Conservation (phyloP, 495 filamentous ascomycete genomes). For the Trichoderma erinaceum region DNA sequence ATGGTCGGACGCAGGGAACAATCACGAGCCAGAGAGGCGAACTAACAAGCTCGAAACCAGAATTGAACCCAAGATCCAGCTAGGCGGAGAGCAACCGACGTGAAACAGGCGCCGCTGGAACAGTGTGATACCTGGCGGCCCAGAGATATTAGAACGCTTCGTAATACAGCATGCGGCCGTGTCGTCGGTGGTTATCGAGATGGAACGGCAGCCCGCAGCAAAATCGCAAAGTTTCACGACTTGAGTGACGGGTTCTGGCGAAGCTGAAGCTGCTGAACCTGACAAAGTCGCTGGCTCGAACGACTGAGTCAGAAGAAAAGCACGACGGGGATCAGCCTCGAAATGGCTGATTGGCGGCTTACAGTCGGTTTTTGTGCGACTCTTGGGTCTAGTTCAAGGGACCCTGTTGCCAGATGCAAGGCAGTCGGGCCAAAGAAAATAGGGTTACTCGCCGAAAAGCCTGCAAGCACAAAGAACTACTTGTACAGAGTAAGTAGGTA, state of each 20-base stretch:
- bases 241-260: conserved; percentile 19
- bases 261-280: conserved; percentile 15
- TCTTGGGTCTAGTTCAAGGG: conserved; percentile 32
- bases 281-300: conserved; percentile 10
- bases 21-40: neutral
- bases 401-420: conserved; percentile 33
- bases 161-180: conserved; percentile 41
- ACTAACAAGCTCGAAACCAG: neutral
- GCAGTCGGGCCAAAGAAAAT: conserved; percentile 22
- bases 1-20: neutral
- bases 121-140: neutral
- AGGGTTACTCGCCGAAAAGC: conserved; percentile 6
- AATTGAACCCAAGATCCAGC: conserved; percentile 5
- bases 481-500: conserved; percentile 15
- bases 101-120: conserved; percentile 27
- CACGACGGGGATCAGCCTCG: conserved; percentile 7
- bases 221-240: conserved; percentile 16
- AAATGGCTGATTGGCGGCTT: conserved; percentile 33
- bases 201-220: conserved; percentile 9
- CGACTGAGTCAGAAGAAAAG: conserved; percentile 6
- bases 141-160: conserved; percentile 16
- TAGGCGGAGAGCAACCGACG: conserved; percentile 5
- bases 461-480: neutral
- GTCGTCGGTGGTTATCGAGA: conserved; percentile 28
- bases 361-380: conserved; percentile 47